Evolutionary conservation across 371 early-diverging fungal species (phyloP).

Genomic region (Mucor circinelloides): DNA sequence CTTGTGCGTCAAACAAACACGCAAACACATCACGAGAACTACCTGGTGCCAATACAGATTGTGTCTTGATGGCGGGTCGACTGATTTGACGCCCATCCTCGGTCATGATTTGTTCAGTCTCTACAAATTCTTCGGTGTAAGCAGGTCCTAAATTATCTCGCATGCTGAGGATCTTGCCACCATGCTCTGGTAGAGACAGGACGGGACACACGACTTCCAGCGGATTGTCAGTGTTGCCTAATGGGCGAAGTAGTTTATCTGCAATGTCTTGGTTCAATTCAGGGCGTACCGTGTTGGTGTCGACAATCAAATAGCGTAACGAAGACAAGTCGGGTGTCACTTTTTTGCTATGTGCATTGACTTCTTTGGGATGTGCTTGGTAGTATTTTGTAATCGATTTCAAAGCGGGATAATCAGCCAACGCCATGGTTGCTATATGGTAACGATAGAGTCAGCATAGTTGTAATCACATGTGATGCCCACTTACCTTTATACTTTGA

Average conservation of each 20-base stretch:
- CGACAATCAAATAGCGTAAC: slow-evolving; percentile 64
- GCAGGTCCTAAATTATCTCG: slow-evolving; percentile 44
- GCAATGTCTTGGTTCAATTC: slow-evolving; percentile 59
- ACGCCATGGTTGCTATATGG: slow-evolving; percentile 58
- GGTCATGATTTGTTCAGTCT: background rate
- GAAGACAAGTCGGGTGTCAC: slow-evolving; percentile 58
- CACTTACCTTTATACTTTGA: slow-evolving; percentile 58
- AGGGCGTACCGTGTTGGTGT: slow-evolving; percentile 61
- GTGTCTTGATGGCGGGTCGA: background rate
- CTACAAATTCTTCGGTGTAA: slow-evolving; percentile 15
- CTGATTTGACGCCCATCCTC: slow-evolving; percentile 12
- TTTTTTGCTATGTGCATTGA: slow-evolving; percentile 54
- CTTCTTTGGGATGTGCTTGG: slow-evolving; percentile 41
- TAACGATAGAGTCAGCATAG: background rate
- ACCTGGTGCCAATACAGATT: slow-evolving; percentile 34
- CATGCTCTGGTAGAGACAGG: slow-evolving; percentile 69
- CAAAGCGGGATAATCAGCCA: slow-evolving; percentile 71
- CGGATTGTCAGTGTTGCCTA: slow-evolving; percentile 49
- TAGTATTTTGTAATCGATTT: slow-evolving; percentile 50
- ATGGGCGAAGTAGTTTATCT: slow-evolving; percentile 59
- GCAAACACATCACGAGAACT: slow-evolving; percentile 48
- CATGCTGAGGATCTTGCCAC: slow-evolving; percentile 69
- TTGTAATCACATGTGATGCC: background rate
- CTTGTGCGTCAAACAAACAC: slow-evolving; percentile 53
- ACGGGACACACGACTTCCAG: slow-evolving; percentile 64